Percentiles rank a stretch among this genome's conserved stretches.
phyloP scores from a whole-genome alignment of 1,139 yeast species.

The Protomyces inouyei region DNA sequence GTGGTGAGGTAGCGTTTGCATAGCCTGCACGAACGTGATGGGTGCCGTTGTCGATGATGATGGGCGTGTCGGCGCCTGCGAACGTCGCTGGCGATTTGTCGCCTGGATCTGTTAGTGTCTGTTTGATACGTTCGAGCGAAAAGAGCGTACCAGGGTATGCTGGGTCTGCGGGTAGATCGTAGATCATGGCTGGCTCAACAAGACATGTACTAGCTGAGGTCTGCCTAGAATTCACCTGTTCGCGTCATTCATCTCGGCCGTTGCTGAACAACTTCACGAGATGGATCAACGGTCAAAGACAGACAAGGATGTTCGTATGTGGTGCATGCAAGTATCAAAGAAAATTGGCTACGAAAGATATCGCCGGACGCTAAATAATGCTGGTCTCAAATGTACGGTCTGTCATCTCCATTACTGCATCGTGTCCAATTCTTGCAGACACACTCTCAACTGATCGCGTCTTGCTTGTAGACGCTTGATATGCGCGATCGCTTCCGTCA shows the following conservation, averaged over 20 bases:
- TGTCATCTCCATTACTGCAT: neutral
- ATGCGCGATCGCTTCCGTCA: neutral
- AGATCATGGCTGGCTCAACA: neutral
- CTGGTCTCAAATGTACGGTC: too few relatives aligned
- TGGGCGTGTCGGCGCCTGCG: constrained; percentile 25
- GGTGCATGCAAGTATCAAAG: neutral
- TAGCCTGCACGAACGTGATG: constrained; percentile 56
- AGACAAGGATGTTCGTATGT: neutral
- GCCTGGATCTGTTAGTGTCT: neutral
- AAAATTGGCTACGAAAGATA: neutral
- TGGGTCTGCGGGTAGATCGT: neutral
- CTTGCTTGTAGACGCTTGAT: neutral
- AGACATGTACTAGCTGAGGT: neutral
- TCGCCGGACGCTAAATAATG: neutral
- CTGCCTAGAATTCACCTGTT: neutral
- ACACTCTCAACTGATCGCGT: neutral
- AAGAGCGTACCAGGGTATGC: neutral
- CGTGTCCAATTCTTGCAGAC: neutral
- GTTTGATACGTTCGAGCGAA: neutral
- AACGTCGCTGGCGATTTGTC: neutral
- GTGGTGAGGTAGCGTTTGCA: constrained; percentile 52
- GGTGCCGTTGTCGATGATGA: constrained; percentile 30
- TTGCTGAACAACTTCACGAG: neutral
- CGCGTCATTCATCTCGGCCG: too few relatives aligned
- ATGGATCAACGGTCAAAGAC: neutral